phyloP scores from a whole-genome alignment of 495 filamentous ascomycete species.

The Annulohypoxylon bovei region DNA sequence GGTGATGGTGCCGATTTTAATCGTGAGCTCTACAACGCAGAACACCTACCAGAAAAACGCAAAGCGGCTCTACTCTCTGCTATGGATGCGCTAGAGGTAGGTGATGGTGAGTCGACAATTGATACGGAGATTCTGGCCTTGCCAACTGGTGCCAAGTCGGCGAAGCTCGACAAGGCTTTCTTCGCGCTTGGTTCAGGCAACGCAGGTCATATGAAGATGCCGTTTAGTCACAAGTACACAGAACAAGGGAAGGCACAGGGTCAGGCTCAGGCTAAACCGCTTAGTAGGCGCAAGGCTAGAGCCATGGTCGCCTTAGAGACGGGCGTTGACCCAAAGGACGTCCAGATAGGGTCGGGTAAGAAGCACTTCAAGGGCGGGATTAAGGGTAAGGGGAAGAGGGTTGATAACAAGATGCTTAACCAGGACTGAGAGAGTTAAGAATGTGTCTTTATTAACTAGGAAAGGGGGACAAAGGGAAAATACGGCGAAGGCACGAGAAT shows the following conservation, averaged over 20 bases:
- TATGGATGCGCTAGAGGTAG: constrained; percentile 54
- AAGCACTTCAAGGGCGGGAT: constrained; percentile 92
- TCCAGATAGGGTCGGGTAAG: constrained; percentile 76
- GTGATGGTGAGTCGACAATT: constrained; percentile 53
- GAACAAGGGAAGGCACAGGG: constrained; percentile 69
- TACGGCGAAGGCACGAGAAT: not conserved
- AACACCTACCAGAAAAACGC: constrained; percentile 78
- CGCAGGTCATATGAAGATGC: constrained; percentile 75
- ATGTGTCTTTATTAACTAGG: not conserved
- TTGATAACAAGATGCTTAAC: constrained; percentile 47
- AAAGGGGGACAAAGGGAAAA: not conserved
- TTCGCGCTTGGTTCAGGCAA: constrained; percentile 73
- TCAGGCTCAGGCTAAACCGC: constrained; percentile 67
- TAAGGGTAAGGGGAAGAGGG: constrained; percentile 65
- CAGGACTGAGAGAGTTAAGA: not conserved
- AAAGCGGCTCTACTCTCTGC: constrained; percentile 66
- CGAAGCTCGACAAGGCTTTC: constrained; percentile 83
- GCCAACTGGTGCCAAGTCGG: constrained; percentile 72
- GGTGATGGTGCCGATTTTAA: constrained; percentile 85
- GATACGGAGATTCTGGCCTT: constrained; percentile 58
- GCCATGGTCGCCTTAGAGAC: constrained; percentile 86
- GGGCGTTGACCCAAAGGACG: constrained; percentile 83
- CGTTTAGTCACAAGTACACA: constrained; percentile 88
- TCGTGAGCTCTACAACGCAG: constrained; percentile 81
- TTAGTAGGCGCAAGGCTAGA: constrained; percentile 85